Conservation (phyloP, 805 yeast genomes). For the Metschnikowia similis region DNA sequence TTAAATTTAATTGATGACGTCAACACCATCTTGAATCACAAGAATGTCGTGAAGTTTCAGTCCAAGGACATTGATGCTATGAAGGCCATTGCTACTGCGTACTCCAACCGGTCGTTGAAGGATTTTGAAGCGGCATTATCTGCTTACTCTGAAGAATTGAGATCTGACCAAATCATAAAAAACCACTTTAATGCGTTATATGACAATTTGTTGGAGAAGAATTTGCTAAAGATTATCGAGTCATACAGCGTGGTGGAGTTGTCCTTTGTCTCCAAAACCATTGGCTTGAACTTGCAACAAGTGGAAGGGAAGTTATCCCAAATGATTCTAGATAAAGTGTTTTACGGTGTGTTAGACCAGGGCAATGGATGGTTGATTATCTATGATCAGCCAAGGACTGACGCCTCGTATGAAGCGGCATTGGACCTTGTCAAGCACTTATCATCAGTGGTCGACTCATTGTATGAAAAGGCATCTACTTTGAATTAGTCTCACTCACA, state of each 20-base stretch:
- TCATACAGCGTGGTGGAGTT: conserved; percentile 96
- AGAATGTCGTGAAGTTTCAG: conserved; percentile 62
- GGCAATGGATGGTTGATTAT: conserved; percentile 97
- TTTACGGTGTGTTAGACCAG: conserved; percentile 94
- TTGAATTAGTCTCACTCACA: conserved; percentile 46
- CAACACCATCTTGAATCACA: conserved; percentile 69
- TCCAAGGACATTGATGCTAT: conserved; percentile 91
- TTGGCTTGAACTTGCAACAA: conserved; percentile 81
- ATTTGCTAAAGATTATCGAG: conserved; percentile 89
- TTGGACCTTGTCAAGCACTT: conserved; percentile 82
- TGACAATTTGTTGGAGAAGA: conserved; percentile 89
- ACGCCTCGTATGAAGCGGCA: conserved; percentile 83
- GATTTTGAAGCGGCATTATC: conserved; percentile 85
- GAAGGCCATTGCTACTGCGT: conserved; percentile 89
- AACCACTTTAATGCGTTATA: conserved; percentile 90
- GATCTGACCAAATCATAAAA: conserved; percentile 82
- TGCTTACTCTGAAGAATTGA: conserved; percentile 67
- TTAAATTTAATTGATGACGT: conserved; percentile 82
- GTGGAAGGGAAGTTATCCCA: conserved; percentile 93
- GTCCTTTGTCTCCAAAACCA: conserved; percentile 77
- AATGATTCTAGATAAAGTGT: conserved; percentile 94
- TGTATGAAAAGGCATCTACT: conserved; percentile 89
- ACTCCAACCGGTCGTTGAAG: conserved; percentile 80
- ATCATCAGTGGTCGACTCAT: conserved; percentile 81
- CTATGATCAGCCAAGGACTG: conserved; percentile 83